Conservation (phyloP, 177 flowering plant species). For the Telopea speciosissima region DNA sequence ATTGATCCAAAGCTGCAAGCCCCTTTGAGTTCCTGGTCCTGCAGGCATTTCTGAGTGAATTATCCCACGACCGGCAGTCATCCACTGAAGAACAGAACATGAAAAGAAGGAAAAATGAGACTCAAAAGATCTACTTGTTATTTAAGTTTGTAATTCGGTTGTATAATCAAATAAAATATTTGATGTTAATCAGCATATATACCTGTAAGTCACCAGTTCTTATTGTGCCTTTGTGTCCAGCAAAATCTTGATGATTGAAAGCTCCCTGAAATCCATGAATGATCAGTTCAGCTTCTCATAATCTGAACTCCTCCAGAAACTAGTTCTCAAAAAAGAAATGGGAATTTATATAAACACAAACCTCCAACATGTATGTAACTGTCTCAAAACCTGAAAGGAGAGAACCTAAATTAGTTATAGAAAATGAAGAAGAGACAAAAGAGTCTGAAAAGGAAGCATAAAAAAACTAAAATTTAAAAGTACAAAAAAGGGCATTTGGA, state of each 20-base stretch:
- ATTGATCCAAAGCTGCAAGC: conserved; percentile 89
- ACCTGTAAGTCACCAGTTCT: conserved; percentile 86
- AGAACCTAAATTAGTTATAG: neutral
- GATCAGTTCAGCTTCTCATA: neutral
- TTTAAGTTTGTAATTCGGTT: neutral
- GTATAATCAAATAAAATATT: neutral
- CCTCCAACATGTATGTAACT: conserved; percentile 80
- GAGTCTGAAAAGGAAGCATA: neutral
- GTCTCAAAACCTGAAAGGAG: conserved; percentile 65
- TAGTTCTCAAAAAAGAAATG: neutral
- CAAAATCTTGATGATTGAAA: conserved; percentile 82
- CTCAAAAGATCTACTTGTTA: neutral
- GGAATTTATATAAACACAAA: conserved; percentile 8
- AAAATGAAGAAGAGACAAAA: neutral
- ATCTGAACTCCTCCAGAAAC: neutral
- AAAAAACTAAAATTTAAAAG: neutral
- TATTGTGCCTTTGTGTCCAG: conserved; percentile 77
- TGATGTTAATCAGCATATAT: neutral
- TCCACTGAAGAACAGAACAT: conserved; percentile 51
- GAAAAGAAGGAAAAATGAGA: neutral
- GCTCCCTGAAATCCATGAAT: conserved; percentile 45
- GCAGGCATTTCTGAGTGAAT: conserved; percentile 93
- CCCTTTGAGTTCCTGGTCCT: conserved; percentile 56
- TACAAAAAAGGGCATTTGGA: neutral
- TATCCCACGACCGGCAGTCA: conserved; percentile 93